Evolutionary conservation across 2,329 filamentous ascomycete genomes (phyloP).

Genomic region (Apiospora koreana): DNA sequence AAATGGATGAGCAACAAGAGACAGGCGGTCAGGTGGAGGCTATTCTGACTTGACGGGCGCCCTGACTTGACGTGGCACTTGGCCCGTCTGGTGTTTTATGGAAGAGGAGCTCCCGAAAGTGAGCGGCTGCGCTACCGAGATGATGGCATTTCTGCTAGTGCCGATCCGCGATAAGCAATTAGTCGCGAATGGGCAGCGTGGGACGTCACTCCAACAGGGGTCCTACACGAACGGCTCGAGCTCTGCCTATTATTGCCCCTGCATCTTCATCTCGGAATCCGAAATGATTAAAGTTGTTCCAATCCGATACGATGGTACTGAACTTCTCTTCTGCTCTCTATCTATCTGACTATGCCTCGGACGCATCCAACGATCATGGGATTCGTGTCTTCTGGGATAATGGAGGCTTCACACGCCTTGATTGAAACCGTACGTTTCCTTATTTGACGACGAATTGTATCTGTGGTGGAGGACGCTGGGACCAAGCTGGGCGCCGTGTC

Average conservation of each 20-base stretch:
- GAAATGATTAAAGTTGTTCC: background rate
- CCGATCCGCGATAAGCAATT: conserved; percentile 12
- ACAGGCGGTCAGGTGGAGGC: background rate
- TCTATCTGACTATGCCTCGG: background rate
- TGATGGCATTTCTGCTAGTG: conserved; percentile 16
- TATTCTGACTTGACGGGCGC: background rate
- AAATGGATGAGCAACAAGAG: background rate
- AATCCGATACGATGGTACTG: background rate
- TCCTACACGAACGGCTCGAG: background rate
- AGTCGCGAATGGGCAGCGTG: background rate
- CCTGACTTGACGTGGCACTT: conserved; percentile 7
- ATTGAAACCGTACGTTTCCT: background rate
- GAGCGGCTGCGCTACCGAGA: conserved; percentile 13
- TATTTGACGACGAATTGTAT: background rate
- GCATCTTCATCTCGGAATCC: background rate
- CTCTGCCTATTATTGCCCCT: background rate
- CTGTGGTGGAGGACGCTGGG: background rate
- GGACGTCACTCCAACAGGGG: background rate
- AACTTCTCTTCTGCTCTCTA: background rate
- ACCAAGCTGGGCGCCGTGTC: background rate
- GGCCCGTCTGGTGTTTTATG: conserved; percentile 1
- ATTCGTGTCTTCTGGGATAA: background rate
- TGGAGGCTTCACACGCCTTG: background rate
- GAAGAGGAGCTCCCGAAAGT: conserved; percentile 1
- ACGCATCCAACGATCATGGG: background rate